phyloP scores from a whole-genome alignment of 2,329 filamentous ascomycete species.

The Colletotrichum sp. region DNA sequence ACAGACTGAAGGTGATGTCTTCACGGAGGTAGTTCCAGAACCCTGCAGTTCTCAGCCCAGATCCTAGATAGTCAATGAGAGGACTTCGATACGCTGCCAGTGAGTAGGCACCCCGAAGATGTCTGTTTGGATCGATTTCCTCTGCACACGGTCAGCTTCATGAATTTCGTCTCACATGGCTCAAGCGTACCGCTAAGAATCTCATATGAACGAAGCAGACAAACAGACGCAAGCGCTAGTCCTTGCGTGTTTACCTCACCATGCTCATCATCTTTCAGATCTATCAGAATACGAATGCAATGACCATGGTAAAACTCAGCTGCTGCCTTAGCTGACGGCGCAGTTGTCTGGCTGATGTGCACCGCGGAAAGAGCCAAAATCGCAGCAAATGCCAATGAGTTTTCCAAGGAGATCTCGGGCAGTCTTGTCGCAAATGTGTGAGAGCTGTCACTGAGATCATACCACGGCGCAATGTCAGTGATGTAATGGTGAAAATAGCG shows the following conservation, averaged over 20 bases:
- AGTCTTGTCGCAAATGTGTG: slow-evolving; percentile 39
- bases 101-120: slow-evolving; percentile 51
- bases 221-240: slow-evolving; percentile 47
- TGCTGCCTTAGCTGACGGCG: slow-evolving; percentile 26
- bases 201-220: slow-evolving; percentile 53
- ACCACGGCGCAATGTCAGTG: slow-evolving; percentile 45
- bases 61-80: slow-evolving; percentile 23
- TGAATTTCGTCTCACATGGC: fast-evolving
- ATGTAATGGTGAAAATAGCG: slow-evolving; percentile 45
- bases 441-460: slow-evolving; percentile 47
- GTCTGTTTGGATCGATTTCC: slow-evolving; percentile 45
- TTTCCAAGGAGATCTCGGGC: slow-evolving; percentile 39
- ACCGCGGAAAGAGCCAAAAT: slow-evolving; percentile 49
- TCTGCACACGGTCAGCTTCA: slow-evolving; percentile 25
- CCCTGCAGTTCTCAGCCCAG: slow-evolving; percentile 41
- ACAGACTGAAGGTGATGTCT: slow-evolving; percentile 59
- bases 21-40: slow-evolving; percentile 58
- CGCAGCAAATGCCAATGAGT: slow-evolving; percentile 46
- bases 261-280: slow-evolving; percentile 29
- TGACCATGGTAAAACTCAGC: slow-evolving; percentile 45
- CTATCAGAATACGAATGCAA: slow-evolving; percentile 44
- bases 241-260: slow-evolving; percentile 36
- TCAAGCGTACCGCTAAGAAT: slow-evolving; percentile 39
- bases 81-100: slow-evolving; percentile 36
- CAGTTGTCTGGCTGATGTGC: slow-evolving; percentile 38